Conservation (phyloP, 108 stramenopile genomes). For the Nitzschia sp. region DNA sequence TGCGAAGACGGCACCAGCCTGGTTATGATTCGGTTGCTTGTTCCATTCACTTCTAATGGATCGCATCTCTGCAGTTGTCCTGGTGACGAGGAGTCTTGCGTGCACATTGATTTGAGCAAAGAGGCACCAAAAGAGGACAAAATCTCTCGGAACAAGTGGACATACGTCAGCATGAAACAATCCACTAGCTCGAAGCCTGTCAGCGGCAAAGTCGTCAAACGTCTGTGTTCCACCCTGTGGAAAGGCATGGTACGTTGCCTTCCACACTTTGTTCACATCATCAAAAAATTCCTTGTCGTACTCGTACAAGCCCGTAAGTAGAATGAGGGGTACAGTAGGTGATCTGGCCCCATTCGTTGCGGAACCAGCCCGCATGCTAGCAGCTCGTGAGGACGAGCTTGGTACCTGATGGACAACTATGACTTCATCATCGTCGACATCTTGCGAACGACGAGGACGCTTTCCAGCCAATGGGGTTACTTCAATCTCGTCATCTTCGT, state of each 20-base stretch:
- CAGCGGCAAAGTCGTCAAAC: not conserved
- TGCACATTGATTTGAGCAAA: not conserved
- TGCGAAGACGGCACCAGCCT: not conserved
- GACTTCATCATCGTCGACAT: too few relatives aligned
- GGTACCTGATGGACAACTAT: too few relatives aligned
- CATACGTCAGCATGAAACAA: not conserved
- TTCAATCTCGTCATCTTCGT: too few relatives aligned
- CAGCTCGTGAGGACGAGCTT: too few relatives aligned
- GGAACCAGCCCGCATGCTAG: too few relatives aligned
- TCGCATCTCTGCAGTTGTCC: not conserved
- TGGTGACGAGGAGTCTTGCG: not conserved
- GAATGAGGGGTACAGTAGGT: not conserved
- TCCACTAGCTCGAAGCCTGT: not conserved
- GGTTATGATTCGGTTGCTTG: not conserved
- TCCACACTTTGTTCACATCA: constrained; percentile 10
- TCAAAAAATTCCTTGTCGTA: constrained; percentile 18
- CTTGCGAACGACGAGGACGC: too few relatives aligned
- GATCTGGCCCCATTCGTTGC: too few relatives aligned
- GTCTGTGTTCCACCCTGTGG: not conserved
- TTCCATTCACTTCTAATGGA: not conserved
- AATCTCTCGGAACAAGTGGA: constrained; percentile 1
- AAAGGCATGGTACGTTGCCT: not conserved
- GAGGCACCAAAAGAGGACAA: constrained; percentile 13
- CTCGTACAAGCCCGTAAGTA: constrained; percentile 13
- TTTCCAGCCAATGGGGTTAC: too few relatives aligned